Base-by-base conservation (phyloP, 2,329 filamentous ascomycete genomes). In the Colletotrichum liriopes region DNA sequence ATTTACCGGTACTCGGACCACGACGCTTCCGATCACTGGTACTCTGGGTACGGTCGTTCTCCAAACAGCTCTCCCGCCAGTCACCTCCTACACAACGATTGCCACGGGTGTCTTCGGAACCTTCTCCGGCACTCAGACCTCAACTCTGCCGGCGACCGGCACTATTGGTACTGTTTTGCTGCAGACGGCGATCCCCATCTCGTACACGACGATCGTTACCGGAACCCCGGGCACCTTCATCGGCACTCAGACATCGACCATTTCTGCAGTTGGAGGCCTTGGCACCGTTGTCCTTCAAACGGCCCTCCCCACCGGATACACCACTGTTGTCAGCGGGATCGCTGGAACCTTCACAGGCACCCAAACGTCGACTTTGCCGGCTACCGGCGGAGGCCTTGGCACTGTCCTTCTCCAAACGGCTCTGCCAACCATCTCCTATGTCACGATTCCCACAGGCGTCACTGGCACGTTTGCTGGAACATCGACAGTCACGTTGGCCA, bases 231-330 rank as follows among this genome's bases (percentile, higher is more conserved):
- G 45, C 18, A 58, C 43, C 14, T 71, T 71, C 29, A 29, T 51
- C 2, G 68, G 68, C 5, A 56, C 68, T 18, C 64, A 63, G 20
- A 63, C 64, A 5, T 47, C 64, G 32, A 67, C 67, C 1, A 41
- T 71, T 4, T 51, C 63, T 1, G 61, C 45, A 2, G 45, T 60
- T 8, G 63, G 67, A 6, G 26, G 23, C 20, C 8, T 71, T 1
- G 64, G 55, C 7, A 71, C 67, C 2, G 47, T 71, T 29, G 11
- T 71, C 14, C 54, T 66, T 1, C 67, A 71, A 37, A 71, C 67
- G 18, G 67, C 67, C 1, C 6, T 65, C 2, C 63, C 63, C 16
- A 32, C 51, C 20, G 56, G 52, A 1, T 71, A 66, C 12, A 67
- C 65, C 9, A 71, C 68, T 26, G 37, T 71, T 7, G 56, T 51